Percentiles rank a stretch among this genome's conserved stretches.
phyloP scores from a whole-genome alignment of 345 rosid species.

The Gossypium thurberi region DNA sequence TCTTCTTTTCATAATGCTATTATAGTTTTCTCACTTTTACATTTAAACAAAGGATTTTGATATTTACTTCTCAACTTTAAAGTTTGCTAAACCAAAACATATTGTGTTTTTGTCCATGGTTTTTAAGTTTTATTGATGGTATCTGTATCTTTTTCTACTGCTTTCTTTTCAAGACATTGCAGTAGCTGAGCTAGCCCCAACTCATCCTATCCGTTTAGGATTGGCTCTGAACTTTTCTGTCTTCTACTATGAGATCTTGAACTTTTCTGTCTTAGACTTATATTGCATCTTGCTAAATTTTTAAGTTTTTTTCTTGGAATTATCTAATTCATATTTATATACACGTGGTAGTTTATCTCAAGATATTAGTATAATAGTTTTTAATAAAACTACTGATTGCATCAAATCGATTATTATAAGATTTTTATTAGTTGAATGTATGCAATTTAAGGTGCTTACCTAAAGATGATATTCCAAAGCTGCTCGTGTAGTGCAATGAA shows the following conservation, averaged over 20 bases:
- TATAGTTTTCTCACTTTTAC: no score
- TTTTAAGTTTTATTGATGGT: neutral
- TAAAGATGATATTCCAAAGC: neutral
- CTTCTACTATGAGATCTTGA: constrained; percentile 67
- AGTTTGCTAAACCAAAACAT: no score
- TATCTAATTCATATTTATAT: neutral
- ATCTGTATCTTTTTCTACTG: neutral
- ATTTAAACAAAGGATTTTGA: no score
- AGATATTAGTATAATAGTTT: neutral
- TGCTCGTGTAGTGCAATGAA: no score
- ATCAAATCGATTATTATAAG: neutral
- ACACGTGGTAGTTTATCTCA: neutral
- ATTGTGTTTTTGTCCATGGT: no score
- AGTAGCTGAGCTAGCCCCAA: constrained; percentile 51
- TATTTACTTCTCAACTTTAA: no score
- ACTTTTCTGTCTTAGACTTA: constrained; percentile 11
- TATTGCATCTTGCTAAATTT: neutral
- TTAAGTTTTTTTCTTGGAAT: constrained; percentile 7
- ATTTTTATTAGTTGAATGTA: neutral
- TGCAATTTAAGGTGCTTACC: neutral
- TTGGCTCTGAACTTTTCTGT: constrained; percentile 67
- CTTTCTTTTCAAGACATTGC: constrained; percentile 45
- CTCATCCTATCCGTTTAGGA: constrained; percentile 67
- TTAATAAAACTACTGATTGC: neutral
- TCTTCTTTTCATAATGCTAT: no score